These are phyloP conservation scores for Penicillium capsulatum DNA, from an alignment of 2,329 filamentous ascomycete species.

Conservation along the genomic window DNA sequence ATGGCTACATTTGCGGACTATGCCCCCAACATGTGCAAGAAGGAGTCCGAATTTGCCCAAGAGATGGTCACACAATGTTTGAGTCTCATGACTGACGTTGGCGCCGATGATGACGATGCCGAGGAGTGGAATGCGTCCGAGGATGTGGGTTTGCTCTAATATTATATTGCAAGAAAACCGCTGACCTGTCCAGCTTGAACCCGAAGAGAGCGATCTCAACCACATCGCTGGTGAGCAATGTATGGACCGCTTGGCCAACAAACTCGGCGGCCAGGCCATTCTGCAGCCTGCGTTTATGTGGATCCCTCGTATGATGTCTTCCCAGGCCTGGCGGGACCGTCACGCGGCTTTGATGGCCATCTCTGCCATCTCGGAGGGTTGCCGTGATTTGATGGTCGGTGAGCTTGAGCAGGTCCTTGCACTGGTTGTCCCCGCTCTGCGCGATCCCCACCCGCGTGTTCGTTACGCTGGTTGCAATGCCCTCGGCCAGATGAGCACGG, in stretches of 20 bases:
- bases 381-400: conserved; percentile 89
- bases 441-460: conserved; percentile 86
- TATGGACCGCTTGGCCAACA: conserved; percentile 96
- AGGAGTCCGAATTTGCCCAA: conserved; percentile 82
- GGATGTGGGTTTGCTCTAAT: conserved; percentile 58
- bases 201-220: conserved; percentile 94
- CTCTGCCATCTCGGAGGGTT: conserved; percentile 96
- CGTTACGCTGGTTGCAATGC: conserved; percentile 98
- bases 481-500: conserved; percentile 98
- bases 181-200: conserved; percentile 66
- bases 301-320: conserved; percentile 97
- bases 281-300: conserved; percentile 91
- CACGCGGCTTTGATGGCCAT: conserved; percentile 98
- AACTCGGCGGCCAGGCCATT: conserved; percentile 89
- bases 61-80: conserved; percentile 99
- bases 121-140: conserved; percentile 89
- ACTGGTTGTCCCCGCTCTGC: conserved; percentile 85
- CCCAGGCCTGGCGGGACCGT: conserved; percentile 87
- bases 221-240: conserved; percentile 97
- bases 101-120: conserved; percentile 89
- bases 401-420: conserved; percentile 92
- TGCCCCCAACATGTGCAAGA: conserved; percentile 88
- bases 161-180: conserved; percentile 14
- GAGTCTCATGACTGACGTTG: conserved; percentile 96
- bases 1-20: conserved; percentile 98